Evolutionary conservation across 2,329 filamentous ascomycete species (phyloP), one percentile per base, ranked within the genome.

Genomic region (Zalaria sp.): DNA sequence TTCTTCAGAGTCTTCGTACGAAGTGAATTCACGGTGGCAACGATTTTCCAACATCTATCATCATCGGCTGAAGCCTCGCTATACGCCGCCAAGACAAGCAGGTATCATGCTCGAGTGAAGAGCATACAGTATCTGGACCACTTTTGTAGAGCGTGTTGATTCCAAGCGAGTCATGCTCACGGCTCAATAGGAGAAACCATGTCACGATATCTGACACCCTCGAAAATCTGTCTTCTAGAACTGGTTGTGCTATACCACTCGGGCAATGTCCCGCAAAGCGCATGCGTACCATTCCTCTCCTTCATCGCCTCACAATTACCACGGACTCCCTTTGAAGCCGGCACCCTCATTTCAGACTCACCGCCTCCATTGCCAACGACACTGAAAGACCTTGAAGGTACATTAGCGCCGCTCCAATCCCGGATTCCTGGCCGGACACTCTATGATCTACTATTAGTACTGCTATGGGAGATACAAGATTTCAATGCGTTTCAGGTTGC

Each of bases 121-220:
- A 18, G 18, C 18, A 18, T 18, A 18, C 18, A 18, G 18, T 18
- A 18, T 18, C 18, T 18, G 18, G 18, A 18, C 18, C 18, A 18
- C 18, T 18, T 18, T 18, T 18, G 18, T 18, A 18, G 18, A 18
- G 18, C 18, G 18, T 18, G 18, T 18, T 18, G 18, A 18, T 18
- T 18, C 18, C 18, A 18, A 18, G 18, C 18, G 18, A 18, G 18
- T 18, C 18, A 18, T 18, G 18, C 18, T 18, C 18, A 18, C 18
- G 18, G 18, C 18, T 18, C 18, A 18, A 18, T 18, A 18, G 18
- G 18, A 18, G 18, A 18, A 18, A 18, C 18, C 40, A 93, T 89
- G 81, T 74, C 81, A 53, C 81, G 83, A 43, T 93, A 82, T 60
- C 72, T 96, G 37, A 93, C 84, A n/a, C 84, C 89, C 8, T 80